Conservation (phyloP, 2,329 filamentous ascomycete genomes). For the Aspergillus proliferans region DNA sequence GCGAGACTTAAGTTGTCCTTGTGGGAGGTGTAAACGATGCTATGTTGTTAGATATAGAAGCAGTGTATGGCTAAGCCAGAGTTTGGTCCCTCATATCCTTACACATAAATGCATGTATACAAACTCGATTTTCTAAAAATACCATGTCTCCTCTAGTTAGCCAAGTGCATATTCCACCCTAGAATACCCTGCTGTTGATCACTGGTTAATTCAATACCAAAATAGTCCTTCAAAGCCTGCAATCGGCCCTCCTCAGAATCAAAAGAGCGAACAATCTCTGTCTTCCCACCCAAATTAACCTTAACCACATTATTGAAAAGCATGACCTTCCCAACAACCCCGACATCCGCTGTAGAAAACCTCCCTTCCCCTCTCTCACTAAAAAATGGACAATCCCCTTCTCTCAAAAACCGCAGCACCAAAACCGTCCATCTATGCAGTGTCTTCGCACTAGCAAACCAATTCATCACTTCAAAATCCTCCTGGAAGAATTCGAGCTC, state of each 20-base stretch:
- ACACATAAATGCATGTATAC: too few relatives aligned
- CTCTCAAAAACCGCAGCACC: neutral
- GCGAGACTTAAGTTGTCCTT: too few relatives aligned
- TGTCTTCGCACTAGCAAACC: too few relatives aligned
- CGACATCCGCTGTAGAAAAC: conserved; percentile 4
- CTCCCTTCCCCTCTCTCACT: conserved; percentile 7
- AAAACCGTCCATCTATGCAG: neutral
- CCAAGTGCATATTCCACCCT: neutral
- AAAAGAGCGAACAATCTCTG: conserved; percentile 35
- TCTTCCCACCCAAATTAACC: conserved; percentile 39
- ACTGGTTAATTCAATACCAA: conserved; percentile 37
- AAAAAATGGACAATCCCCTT: neutral
- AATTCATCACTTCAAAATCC: too few relatives aligned
- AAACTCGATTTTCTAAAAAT: too few relatives aligned
- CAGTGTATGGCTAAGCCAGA: too few relatives aligned
- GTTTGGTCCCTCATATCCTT: too few relatives aligned
- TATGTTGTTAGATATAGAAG: too few relatives aligned
- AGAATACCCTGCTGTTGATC: neutral
- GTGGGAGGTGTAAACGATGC: too few relatives aligned
- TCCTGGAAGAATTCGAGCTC: too few relatives aligned
- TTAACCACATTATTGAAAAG: conserved; percentile 27
- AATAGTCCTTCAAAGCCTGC: conserved; percentile 38
- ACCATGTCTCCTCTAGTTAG: neutral
- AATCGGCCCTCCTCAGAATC: conserved; percentile 40
- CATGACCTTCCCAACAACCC: conserved; percentile 24